These are phyloP conservation scores for Auxenochlorella pyrenoidosa DNA, from an alignment of 139 green algal genomes.

Conservation along the genomic window DNA sequence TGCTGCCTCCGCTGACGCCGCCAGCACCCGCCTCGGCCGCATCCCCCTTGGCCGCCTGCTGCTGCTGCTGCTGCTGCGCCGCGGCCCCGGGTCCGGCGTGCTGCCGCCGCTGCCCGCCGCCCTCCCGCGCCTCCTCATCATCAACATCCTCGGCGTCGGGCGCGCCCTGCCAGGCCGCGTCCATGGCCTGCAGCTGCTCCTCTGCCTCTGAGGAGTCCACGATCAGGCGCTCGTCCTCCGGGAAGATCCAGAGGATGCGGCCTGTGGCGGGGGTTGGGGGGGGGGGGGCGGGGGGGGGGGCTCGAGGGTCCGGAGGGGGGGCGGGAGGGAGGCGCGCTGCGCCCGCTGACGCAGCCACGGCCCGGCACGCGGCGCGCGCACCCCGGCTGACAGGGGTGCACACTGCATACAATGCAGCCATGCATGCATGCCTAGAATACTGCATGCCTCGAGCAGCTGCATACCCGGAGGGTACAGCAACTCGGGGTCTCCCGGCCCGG, in stretches of 20 bases:
- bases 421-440: no score
- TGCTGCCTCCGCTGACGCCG: background rate
- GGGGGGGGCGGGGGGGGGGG: background rate
- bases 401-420: background rate
- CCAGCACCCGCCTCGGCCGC: background rate
- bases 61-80: background rate
- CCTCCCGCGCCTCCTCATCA: background rate
- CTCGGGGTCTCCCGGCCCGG: background rate
- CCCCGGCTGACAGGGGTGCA: background rate
- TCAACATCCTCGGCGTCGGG: background rate
- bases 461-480: slow-evolving; percentile 6
- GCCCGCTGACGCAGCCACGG: no score
- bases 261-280: background rate
- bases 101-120: background rate
- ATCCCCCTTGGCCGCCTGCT: background rate
- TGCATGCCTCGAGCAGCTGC: no score
- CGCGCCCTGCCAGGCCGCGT: background rate
- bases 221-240: background rate
- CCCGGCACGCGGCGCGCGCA: no score
- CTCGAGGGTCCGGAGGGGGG: background rate
- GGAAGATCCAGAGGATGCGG: slow-evolving; percentile 36
- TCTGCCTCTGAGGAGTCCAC: background rate
- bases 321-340: no score
- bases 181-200: slow-evolving; percentile 11
- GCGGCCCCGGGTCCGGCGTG: background rate